Evolutionary conservation across 768 basidiomycete species (phyloP), one percentile per base, ranked within the genome.

Genomic region (Suillus lakei): DNA sequence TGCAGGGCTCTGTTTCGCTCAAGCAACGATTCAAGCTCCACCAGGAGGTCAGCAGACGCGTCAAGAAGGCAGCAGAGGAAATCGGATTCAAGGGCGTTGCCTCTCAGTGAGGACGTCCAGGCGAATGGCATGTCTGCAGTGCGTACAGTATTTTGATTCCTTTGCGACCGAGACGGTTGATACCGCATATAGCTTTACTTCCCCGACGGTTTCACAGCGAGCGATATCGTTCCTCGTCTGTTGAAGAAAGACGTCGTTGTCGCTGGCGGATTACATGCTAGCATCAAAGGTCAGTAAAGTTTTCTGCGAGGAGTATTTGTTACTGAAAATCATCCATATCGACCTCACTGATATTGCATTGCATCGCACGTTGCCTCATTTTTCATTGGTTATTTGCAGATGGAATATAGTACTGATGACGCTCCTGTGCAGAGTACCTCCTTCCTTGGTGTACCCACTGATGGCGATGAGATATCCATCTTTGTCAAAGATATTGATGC

Each of bases 101-200:
- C 96, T 9, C 72, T 86, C 13, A 80, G 84, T 32, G 81, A 86
- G 2, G 79, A 83, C 3, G 83, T 86, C 64, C 85, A 91, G 21
- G 96, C 98, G 4, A 97, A 96, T 73, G 96, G 97, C 46, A 98
- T 99, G 98, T 93, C 91, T 7, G 96, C 96, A 48, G 89, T 93
- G 72, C 67, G 82, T 73, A 46, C 15, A 34, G 12, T 32, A 21
- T 7, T n/a, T 41, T 34, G n/a, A 7, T 28, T 39, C 38, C 26
- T 58, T 60, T 59, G 62, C 32, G 15, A 10, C 58, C 30, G 56
- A 39, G 16, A 36, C 36, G 13, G n/a, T 15, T 60, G 63, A 62
- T 56, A 18, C 50, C 36, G 54, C 61, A 46, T 64, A 23, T 67
- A 91, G 85, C 73, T 95, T 60, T 96, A 93, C 78, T 92, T 87